Base-by-base conservation (phyloP, 306 rosid species). In the Cicer arietinum region DNA sequence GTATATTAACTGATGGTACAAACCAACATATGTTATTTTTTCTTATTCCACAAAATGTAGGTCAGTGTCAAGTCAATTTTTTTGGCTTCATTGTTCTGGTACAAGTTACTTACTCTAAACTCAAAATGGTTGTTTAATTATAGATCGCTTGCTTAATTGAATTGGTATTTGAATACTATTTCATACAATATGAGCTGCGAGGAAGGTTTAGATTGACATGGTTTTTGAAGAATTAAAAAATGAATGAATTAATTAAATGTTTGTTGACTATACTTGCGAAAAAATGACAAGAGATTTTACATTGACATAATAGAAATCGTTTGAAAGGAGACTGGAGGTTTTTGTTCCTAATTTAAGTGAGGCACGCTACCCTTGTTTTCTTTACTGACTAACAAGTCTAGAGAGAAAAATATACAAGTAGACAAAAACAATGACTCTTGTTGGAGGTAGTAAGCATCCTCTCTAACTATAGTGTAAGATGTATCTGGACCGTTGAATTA, bases 351-450 rank as follows among this genome's bases (percentile, higher is more conserved):
- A 85, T 80, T 83, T 35, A 73, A 77, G 74, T 61, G 77, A 64
- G 11, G 63, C 80, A 82, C 86, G 82, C 69, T 69, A 79, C 75
- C 83, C 37, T 45, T 58, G 41, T 41, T 80, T 73, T 77, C 73
- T 79, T 76, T 58, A 75, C 75, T 44, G 48, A 80, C 51, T 16
- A 16, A 39, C 69, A 73, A 17, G 77, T 35, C 67, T 20, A 43
- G 58, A 62, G 45, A 68, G 12, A 48, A 20, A 18, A 25, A 22
- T n/a, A 22, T 22, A 22, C 25, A 22, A 22, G 25, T 22, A 22
- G 25, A 22, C 25, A 22, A 22, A 22, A 22, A 22, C 30, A 22
- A 22, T 22, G 3, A 22, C 30, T 22, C 30, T 1, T 22, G 30
- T 1, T 22, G 30, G 30, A 22, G 2, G 30, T 22, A 22, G 30